Base-by-base conservation (phyloP, 2,329 filamentous ascomycete species). In the Didymella pomorum region DNA sequence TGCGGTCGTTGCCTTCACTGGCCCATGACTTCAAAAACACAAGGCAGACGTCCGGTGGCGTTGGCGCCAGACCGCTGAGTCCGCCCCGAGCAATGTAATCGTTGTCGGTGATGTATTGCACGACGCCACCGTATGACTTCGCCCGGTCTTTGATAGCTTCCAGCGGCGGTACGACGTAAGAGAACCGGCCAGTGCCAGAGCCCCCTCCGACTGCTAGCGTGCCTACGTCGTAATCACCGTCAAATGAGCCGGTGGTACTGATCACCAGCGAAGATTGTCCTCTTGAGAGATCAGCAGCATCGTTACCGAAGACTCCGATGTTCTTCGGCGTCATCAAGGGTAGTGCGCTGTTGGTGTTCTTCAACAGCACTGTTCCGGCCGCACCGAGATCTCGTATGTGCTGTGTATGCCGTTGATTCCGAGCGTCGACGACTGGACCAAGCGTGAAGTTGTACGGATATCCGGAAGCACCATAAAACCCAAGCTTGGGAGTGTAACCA, bases 71-170 rank as follows among this genome's bases (percentile, higher is more conserved):
- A 25, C 37, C 58, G 8, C 54, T 10, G 8, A 71, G 50, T 2
- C 71, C 68, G 1, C 66, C 72, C 7, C 62, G 52, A 5, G 69
- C 70, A 46, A 74, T 76, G 42, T 68, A 60, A 2, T 64, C 65
- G 59, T 81, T 80, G 60, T 79, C 71, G 2, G 77, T 71, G 10
- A 80, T 70, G 57, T 79, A 80, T 54, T 81, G 81, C 6, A 89
- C 78, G 2, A 80, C 73, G 1, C 70, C 72, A 4, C 70, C 68
- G 16, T 73, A 72, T 2, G 66, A 61, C 11, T 55, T 44, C 8
- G 43, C 66, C 10, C 61, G 64, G 5, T 57, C 35, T 31, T 72
- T 79, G 55, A 81, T 78, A 2, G 78, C 79, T 5, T 79, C 77
- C 11, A 80, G 69, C 2, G 79, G 79, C 0, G 75, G 56, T 3